These are phyloP conservation scores for Gnomoniopsis sp. DNA, from an alignment of 2,329 filamentous ascomycete species.

Conservation along the genomic window DNA sequence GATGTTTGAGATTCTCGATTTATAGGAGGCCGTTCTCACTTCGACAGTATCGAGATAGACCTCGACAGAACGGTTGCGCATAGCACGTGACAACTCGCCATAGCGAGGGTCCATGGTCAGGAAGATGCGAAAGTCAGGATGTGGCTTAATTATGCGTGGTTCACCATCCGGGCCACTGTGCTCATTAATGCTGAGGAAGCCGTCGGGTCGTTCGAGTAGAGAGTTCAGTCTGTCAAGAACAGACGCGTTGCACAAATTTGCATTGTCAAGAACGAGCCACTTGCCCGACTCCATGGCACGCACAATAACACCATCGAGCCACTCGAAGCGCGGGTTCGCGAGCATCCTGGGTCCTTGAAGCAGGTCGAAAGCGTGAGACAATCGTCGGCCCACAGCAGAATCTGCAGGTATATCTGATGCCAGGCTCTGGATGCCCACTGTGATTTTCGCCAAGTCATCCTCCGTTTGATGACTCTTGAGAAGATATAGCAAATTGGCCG, in stretches of 20 bases:
- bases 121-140: slow-evolving; percentile 87
- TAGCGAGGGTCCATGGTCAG: slow-evolving; percentile 89
- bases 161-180: slow-evolving; percentile 80
- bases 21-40: slow-evolving; percentile 29
- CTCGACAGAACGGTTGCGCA: slow-evolving; percentile 93
- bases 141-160: slow-evolving; percentile 74
- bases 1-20: slow-evolving; percentile 41
- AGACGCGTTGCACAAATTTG: slow-evolving; percentile 92
- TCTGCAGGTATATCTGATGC: slow-evolving; percentile 38
- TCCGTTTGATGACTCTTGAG: slow-evolving; percentile 42
- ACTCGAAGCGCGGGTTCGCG: slow-evolving; percentile 82
- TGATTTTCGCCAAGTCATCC: slow-evolving; percentile 36
- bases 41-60: slow-evolving; percentile 64
- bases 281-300: slow-evolving; percentile 80
- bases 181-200: slow-evolving; percentile 86
- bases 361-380: slow-evolving; percentile 47
- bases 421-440: slow-evolving; percentile 36
- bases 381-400: slow-evolving; percentile 42
- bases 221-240: slow-evolving; percentile 95
- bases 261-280: slow-evolving; percentile 95
- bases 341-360: slow-evolving; percentile 53
- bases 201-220: slow-evolving; percentile 78
- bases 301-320: slow-evolving; percentile 90
- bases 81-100: slow-evolving; percentile 90
- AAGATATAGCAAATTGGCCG: slow-evolving; percentile 46